phyloP scores from a whole-genome alignment of 1,284 basidiomycete genomes.

The Pascua sp. region DNA sequence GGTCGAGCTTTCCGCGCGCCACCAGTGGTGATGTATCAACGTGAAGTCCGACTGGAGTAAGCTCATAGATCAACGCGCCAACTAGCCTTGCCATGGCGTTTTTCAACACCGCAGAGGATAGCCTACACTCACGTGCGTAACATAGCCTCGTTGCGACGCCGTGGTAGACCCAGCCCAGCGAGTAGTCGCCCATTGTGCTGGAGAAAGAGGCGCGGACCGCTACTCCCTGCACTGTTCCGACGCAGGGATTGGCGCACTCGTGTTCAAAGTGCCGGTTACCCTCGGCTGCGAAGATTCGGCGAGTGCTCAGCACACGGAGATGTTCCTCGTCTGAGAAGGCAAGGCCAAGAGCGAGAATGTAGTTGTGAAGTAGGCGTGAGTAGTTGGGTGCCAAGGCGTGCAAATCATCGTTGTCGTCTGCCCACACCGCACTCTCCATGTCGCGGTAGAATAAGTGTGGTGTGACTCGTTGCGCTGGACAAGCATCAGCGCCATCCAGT shows the following conservation, averaged over 20 bases:
- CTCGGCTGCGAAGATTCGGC: slow-evolving; percentile 55
- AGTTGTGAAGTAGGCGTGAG: slow-evolving; percentile 68
- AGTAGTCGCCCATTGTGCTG: slow-evolving; percentile 48
- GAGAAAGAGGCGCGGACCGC: slow-evolving; percentile 61
- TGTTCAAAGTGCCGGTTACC: slow-evolving; percentile 59
- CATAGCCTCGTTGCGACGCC: slow-evolving; percentile 24
- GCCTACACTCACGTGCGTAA: slow-evolving; percentile 22
- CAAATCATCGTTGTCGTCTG: slow-evolving; percentile 41
- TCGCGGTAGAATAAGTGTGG: slow-evolving; percentile 23
- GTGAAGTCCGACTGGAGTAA: slow-evolving; percentile 26
- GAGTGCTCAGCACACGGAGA: slow-evolving; percentile 53
- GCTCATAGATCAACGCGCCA: not conserved
- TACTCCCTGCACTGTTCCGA: slow-evolving; percentile 60
- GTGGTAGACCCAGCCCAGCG: slow-evolving; percentile 27
- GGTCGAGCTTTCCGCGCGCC: slow-evolving; percentile 15
- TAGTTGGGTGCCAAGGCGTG: slow-evolving; percentile 56
- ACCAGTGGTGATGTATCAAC: slow-evolving; percentile 22
- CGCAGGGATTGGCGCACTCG: slow-evolving; percentile 59
- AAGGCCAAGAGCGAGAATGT: slow-evolving; percentile 59
- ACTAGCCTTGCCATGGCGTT: not conserved
- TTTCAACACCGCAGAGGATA: not conserved
- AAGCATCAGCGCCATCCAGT: not conserved
- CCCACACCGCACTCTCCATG: slow-evolving; percentile 13
- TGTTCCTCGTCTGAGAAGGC: slow-evolving; percentile 59
- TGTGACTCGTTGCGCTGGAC: slow-evolving; percentile 8